A percentile compares a stretch with the other conserved stretches of the same genome.
Conservation (phyloP, 1,284 basidiomycete species). For the Volvariella surrecta region DNA sequence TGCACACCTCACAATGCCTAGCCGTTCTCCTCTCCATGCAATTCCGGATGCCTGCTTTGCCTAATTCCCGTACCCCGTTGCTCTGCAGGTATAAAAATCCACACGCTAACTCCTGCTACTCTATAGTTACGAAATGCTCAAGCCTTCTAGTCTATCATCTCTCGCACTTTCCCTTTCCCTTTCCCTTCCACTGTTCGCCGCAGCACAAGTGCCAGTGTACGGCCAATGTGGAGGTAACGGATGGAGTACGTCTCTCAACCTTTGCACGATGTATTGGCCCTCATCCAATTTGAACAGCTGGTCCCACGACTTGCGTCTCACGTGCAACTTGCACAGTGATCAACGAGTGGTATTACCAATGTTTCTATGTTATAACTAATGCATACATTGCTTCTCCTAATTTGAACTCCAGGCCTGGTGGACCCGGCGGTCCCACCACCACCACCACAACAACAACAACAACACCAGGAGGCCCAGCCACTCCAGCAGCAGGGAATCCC, state of each 20-base stretch:
- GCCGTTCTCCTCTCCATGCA: too few relatives aligned
- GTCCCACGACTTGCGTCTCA: slow-evolving; percentile 38
- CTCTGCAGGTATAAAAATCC: too few relatives aligned
- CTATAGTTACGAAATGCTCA: slow-evolving; percentile 31
- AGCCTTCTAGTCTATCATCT: slow-evolving; percentile 36
- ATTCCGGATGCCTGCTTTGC: too few relatives aligned
- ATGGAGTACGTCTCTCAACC: slow-evolving; percentile 30
- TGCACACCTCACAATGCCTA: too few relatives aligned
- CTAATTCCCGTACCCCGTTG: too few relatives aligned
- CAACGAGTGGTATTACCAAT: slow-evolving; percentile 51
- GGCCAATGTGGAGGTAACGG: slow-evolving; percentile 45
- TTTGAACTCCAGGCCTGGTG: slow-evolving; percentile 12
- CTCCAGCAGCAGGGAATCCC: slow-evolving; percentile 36
- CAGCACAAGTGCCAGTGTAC: slow-evolving; percentile 33
- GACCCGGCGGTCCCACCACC: neutral
- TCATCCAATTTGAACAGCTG: slow-evolving; percentile 20
- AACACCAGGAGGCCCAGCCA: neutral
- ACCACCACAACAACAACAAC: neutral
- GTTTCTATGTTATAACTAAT: slow-evolving; percentile 31
- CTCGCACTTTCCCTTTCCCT: slow-evolving; percentile 22
- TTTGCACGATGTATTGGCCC: neutral
- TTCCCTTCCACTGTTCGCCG: slow-evolving; percentile 35
- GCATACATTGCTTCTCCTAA: slow-evolving; percentile 14
- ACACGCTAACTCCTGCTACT: too few relatives aligned
- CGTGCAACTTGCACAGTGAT: slow-evolving; percentile 30